phyloP scores from a whole-genome alignment of 1,284 basidiomycete species.

The Ganoderma leucocontextum region DNA sequence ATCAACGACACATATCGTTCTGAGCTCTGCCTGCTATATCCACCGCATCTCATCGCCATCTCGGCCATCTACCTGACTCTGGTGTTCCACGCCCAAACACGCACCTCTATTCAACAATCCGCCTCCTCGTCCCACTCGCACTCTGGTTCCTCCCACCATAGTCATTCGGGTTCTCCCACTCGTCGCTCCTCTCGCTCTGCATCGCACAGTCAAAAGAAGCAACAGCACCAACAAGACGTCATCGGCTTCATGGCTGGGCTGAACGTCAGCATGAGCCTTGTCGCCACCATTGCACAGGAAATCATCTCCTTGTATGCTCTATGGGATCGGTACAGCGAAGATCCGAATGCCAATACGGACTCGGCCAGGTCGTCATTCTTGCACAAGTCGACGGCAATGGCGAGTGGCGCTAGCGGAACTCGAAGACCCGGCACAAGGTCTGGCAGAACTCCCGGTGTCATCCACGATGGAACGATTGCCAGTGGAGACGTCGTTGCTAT shows the following conservation, averaged over 20 bases:
- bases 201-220: slow-evolving; percentile 49
- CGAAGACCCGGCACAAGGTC: slow-evolving; percentile 28
- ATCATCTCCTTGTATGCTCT: slow-evolving; percentile 89
- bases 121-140: slow-evolving; percentile 57
- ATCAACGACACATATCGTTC: slow-evolving; percentile 97
- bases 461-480: slow-evolving; percentile 31
- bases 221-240: slow-evolving; percentile 65
- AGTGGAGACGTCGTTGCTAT: slow-evolving; percentile 37
- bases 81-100: slow-evolving; percentile 67
- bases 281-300: slow-evolving; percentile 92
- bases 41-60: slow-evolving; percentile 94
- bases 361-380: slow-evolving; percentile 35
- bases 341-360: slow-evolving; percentile 41
- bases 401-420: not conserved
- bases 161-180: slow-evolving; percentile 25
- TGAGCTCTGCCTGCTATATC: slow-evolving; percentile 89
- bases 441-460: slow-evolving; percentile 36
- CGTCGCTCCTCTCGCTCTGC: slow-evolving; percentile 64
- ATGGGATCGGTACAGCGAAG: slow-evolving; percentile 84
- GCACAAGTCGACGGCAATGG: slow-evolving; percentile 2
- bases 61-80: slow-evolving; percentile 90
- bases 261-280: slow-evolving; percentile 83
- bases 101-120: slow-evolving; percentile 45
- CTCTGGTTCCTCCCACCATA: slow-evolving; percentile 47
- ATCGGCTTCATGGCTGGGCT: slow-evolving; percentile 87